A percentile compares a stretch with the other conserved stretches of the same genome.
Evolutionary conservation across 768 basidiomycete species (phyloP).

Genomic region (Lactifluus hygrophoroides): DNA sequence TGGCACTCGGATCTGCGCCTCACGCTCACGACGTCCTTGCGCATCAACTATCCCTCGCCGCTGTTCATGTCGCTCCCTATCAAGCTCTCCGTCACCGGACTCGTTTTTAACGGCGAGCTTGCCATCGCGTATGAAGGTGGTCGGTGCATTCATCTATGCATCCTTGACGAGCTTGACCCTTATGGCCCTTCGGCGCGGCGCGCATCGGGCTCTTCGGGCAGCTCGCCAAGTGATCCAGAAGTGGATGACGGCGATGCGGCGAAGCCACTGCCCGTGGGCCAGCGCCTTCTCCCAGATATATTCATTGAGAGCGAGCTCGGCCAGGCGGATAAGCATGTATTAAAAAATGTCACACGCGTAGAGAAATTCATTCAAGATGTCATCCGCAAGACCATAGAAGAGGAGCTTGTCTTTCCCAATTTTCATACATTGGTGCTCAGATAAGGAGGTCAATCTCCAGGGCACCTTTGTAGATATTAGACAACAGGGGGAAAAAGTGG

Average conservation of each 20-base stretch:
- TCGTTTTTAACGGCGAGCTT: slow-evolving; percentile 80
- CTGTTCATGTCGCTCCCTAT: slow-evolving; percentile 97
- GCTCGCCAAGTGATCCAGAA: slow-evolving; percentile 53
- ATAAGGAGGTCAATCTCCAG: background rate
- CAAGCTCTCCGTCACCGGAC: slow-evolving; percentile 82
- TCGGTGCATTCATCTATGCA: slow-evolving; percentile 76
- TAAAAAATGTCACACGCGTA: slow-evolving; percentile 92
- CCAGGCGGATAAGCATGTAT: slow-evolving; percentile 87
- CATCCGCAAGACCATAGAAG: slow-evolving; percentile 89
- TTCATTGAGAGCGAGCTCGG: slow-evolving; percentile 97
- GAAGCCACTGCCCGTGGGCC: slow-evolving; percentile 73
- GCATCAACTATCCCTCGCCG: slow-evolving; percentile 94
- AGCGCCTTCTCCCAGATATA: slow-evolving; percentile 76
- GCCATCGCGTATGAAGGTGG: slow-evolving; percentile 88
- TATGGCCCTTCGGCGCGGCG: slow-evolving; percentile 56
- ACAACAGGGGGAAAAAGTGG: background rate
- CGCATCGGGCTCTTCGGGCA: slow-evolving; percentile 30
- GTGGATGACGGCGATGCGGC: slow-evolving; percentile 44
- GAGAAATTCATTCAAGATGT: slow-evolving; percentile 95
- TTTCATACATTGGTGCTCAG: slow-evolving; percentile 61
- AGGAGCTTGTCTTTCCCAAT: slow-evolving; percentile 94
- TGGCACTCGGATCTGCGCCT: slow-evolving; percentile 88
- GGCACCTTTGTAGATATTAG: background rate
- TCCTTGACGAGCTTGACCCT: slow-evolving; percentile 82
- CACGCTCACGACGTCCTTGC: slow-evolving; percentile 82